Evolutionary conservation across 1,284 basidiomycete genomes (phyloP).

Genomic region (Apiotrichum brassicae): DNA sequence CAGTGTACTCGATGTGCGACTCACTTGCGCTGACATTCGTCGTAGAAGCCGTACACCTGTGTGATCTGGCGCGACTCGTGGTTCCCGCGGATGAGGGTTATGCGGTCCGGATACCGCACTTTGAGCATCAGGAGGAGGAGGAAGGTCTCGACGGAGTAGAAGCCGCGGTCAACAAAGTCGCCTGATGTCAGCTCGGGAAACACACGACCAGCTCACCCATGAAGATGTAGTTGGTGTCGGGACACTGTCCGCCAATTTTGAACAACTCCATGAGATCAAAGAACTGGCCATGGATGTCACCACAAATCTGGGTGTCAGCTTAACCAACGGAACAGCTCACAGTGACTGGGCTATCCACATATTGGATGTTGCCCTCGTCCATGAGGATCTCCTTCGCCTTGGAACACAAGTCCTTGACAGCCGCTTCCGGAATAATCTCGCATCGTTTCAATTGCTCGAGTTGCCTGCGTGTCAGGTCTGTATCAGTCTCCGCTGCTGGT

Average conservation of each 20-base stretch:
- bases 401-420: conserved; percentile 86
- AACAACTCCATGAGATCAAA: conserved; percentile 97
- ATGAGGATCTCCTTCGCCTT: conserved; percentile 94
- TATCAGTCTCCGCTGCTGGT: not conserved
- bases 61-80: conserved; percentile 99
- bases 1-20: too few relatives aligned
- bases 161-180: conserved; percentile 94
- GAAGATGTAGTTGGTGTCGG: conserved; percentile 95
- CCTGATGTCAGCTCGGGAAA: conserved; percentile 47
- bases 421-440: conserved; percentile 85
- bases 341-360: conserved; percentile 92
- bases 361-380: conserved; percentile 95
- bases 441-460: conserved; percentile 84
- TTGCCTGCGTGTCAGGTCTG: conserved; percentile 50
- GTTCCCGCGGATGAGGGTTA: conserved; percentile 95
- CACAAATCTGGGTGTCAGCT: conserved; percentile 67
- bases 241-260: conserved; percentile 89
- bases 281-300: conserved; percentile 98
- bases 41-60: conserved; percentile 98
- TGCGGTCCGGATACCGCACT: conserved; percentile 94
- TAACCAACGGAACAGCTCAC: conserved; percentile 50
- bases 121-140: conserved; percentile 89
- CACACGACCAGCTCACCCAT: conserved; percentile 68
- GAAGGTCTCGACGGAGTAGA: conserved; percentile 96
- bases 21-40: conserved; percentile 87